Base-by-base conservation (phyloP, 192 early-diverging fungal species). In the Lobulomyces angularis region DNA sequence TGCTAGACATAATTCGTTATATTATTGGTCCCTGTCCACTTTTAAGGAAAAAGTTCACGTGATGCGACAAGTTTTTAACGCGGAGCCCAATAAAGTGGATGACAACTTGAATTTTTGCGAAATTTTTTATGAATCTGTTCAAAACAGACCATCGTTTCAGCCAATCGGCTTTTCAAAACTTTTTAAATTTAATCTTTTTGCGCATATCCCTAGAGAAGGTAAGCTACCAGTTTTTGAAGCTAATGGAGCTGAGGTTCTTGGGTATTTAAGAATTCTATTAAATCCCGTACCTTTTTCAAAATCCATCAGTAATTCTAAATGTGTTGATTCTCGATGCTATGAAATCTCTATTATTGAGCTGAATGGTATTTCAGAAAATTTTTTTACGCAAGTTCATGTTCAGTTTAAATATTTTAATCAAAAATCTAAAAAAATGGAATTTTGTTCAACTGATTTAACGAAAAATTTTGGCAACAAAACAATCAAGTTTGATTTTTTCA, bases 321-420 rank as follows among this genome's bases (percentile, higher is more conserved):
- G 52, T 17, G 78, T 72, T 9, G 51, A 65, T 21, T 47, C 59
- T 8, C 32, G 80, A 1, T 30, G 80, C 11, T 83, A 83, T 48
- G 79, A 82, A 51, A 50, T 85, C 5, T 66, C 60, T 2, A 43
- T 85, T 1, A 25, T 77, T 0, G 65, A 76, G 17, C 37, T 82
- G 3, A 62, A 52, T 5, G 79, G 79, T 1, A 43, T 85, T 17
- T 58, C 47, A 19, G 79, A 80, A 48, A 39, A 56, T 14, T 59
- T 71, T 46, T 83, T 56, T 51, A 71, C 65, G 11, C 70, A 85
- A 37, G 66, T 85, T 20, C 82, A 85, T 45, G 63, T 68, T 19
- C 82, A 85, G 42, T 85, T 82, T 56, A 8, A 43, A 20, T 14
- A 14, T 46, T 44, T 7, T 53, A 52, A 8, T 5, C 19, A 48